These are phyloP conservation scores for Fraxinus excelsior DNA, from an alignment of 257 asterid species.

Conservation along the genomic window DNA sequence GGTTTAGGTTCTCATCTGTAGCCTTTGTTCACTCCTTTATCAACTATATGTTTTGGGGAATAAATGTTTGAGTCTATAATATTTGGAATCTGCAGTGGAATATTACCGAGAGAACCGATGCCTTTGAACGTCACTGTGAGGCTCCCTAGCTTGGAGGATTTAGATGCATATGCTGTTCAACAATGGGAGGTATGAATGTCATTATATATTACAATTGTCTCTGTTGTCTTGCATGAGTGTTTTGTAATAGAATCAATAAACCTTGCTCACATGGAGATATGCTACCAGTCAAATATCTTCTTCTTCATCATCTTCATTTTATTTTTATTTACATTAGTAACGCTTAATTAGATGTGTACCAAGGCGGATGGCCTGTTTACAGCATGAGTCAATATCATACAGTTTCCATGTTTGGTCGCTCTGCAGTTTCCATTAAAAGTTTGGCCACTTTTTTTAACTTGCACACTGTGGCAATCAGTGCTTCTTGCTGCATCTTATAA, in stretches of 20 bases:
- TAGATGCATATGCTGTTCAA: conserved; percentile 79
- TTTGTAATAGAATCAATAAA: conserved; percentile 1
- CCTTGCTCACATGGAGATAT: conserved; percentile 1
- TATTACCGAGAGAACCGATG: conserved; percentile 95
- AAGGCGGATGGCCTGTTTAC: conserved; percentile 15
- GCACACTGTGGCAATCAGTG: conserved; percentile 60
- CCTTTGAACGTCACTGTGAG: conserved; percentile 76
- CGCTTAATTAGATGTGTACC: conserved; percentile 8
- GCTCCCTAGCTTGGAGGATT: conserved; percentile 86
- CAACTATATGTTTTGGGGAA: conserved; percentile 1
- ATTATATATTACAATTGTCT: conserved; percentile 20
- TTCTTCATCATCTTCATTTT: not conserved
- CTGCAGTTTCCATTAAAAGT: conserved; percentile 34
- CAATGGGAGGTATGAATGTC: conserved; percentile 90
- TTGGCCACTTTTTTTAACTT: conserved; percentile 49
- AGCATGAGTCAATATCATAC: conserved; percentile 23
- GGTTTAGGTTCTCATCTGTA: conserved; percentile 25
- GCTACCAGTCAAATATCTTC: conserved; percentile 10
- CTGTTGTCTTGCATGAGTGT: conserved; percentile 26
- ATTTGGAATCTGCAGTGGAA: conserved; percentile 64
- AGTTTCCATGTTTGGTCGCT: conserved; percentile 29
- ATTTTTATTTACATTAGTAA: conserved; percentile 2
- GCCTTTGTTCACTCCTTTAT: conserved; percentile 13
- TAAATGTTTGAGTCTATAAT: conserved; percentile 22
- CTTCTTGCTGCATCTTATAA: conserved; percentile 95